Evolutionary conservation across 2,329 filamentous ascomycete genomes (phyloP), one percentile per base, ranked within the genome.

Genomic region (Scolecobasidium constrictum): DNA sequence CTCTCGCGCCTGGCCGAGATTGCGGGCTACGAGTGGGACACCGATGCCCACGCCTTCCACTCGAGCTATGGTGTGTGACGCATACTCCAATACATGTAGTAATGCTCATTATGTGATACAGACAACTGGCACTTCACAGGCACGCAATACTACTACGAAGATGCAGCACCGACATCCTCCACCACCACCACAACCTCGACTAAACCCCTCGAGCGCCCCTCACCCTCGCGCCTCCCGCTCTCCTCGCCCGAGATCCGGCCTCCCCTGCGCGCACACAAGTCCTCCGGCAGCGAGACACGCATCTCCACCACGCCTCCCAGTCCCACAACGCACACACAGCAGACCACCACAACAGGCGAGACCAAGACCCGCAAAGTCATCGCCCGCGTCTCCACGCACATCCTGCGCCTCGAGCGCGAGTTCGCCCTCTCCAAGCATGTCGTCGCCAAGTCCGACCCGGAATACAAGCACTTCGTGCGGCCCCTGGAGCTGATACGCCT

Each of bases 361-460:
- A 20, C 16, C 13, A 35, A 26, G 9, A 20, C 40, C 13, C 61
- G 72, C 78, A 72, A 74, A 5, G 80, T 95, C 4, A 69, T 94
- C 20, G 90, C 87, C 35, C 79, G 86, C 17, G 72, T 95, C 35
- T 94, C 88, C 0, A 81, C 77, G 48, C 86, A 94, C 62, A 73
- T 81, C 13, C 68, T 94, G 41, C 78, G 88, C 5, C 77, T 95
- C 52, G 88, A 96, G 66, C 73, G 88, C 48, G 82, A 90, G 45
- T 95, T 83, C 55, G 84, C 94, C 53, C 83, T 92, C 50, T 77
- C 81, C 55, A 86, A 83, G 61, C 77, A 71, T 46, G 69, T 94
- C 38, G 77, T 80, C 31, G 69, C 75, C 43, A 78, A 78, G 12
- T 79, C 78, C 19, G 86, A 93, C 56, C 81, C 81, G 1, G 67